Base-by-base conservation (phyloP, 73 alveolate species). In the Paraurostyla sp. region DNA sequence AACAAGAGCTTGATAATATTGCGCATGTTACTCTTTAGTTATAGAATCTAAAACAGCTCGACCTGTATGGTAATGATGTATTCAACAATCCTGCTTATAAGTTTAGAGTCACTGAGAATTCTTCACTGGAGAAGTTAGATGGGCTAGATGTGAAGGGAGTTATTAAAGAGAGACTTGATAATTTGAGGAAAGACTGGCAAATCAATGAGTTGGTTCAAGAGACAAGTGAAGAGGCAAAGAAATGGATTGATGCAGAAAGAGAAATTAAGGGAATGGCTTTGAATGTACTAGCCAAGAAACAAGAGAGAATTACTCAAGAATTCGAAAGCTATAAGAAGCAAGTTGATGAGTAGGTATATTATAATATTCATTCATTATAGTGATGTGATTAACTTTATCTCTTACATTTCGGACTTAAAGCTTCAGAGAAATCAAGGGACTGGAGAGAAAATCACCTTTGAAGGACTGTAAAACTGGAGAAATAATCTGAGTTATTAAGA, bases 201-300 rank as follows among this genome's bases (percentile, higher is more conserved):
- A 38, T 43, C 3, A 43, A 36, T 16, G 7, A 18, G 16, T 43
- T 69, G 20, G 27, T 69, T 6, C 65, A 69, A 23, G 63, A 69
- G 20, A 69, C 85, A 7, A 27, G 49, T 36, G 58, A 69, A 43
- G 63, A 43, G 16, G 85, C 85, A 7, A 40, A 43, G 27, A 69
- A 43, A 23, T 69, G 85, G 85, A 33, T 69, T 9, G 85, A 69
- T 3, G 85, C 85, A 13, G 85, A 69, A 43, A 69, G 85, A 69
- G 65, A 69, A 43, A 9, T 69, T 3, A 69, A 69, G 40, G 40
- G 63, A 7, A 36, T 23, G 27, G 85, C 85, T 9, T 27, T 69
- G 36, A 43, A 69, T 18, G 40, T 69, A 15, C 38, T 69, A 9
- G 58, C 65, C 4, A 43, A 69, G 62, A 69, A 43, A 43, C 27